phyloP scores from a whole-genome alignment of 2,329 filamentous ascomycete genomes.

The Fusarium tricinctum region DNA sequence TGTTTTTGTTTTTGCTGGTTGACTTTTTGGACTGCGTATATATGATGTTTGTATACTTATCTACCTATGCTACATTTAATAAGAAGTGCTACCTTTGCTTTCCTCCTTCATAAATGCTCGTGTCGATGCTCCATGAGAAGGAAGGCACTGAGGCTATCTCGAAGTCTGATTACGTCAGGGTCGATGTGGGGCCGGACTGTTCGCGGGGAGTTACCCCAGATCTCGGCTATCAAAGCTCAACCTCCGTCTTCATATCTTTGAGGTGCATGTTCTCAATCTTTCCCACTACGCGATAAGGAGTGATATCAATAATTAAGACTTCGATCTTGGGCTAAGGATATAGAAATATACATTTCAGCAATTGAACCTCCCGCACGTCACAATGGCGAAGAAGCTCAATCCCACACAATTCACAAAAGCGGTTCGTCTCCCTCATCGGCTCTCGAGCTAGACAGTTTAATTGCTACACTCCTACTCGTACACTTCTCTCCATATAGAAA shows the following conservation, averaged over 20 bases:
- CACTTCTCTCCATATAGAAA: too few relatives aligned
- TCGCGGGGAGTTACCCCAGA: slow-evolving; percentile 20
- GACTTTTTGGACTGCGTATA: too few relatives aligned
- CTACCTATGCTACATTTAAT: too few relatives aligned
- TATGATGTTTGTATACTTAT: too few relatives aligned
- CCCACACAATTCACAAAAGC: slow-evolving; percentile 55
- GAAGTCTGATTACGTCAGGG: slow-evolving; percentile 20
- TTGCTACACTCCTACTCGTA: accelerated
- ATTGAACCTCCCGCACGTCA: neutral
- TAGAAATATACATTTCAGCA: accelerated
- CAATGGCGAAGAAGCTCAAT: slow-evolving; percentile 54
- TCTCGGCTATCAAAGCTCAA: slow-evolving; percentile 25
- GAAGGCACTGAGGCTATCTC: neutral
- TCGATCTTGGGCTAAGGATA: too few relatives aligned
- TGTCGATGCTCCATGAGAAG: too few relatives aligned
- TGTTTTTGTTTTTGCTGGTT: neutral
- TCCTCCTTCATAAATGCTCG: too few relatives aligned
- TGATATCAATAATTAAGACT: accelerated
- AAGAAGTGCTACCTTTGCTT: too few relatives aligned
- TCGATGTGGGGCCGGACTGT: slow-evolving; percentile 8
- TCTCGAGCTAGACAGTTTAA: neutral
- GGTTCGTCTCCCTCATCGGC: slow-evolving; percentile 42
- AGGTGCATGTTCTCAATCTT: neutral
- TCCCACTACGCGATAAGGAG: neutral
- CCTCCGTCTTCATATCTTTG: slow-evolving; percentile 15